These are phyloP conservation scores for Apostasia shenzhenica DNA, from an alignment of 106 monocot genomes.

Conservation along the genomic window DNA sequence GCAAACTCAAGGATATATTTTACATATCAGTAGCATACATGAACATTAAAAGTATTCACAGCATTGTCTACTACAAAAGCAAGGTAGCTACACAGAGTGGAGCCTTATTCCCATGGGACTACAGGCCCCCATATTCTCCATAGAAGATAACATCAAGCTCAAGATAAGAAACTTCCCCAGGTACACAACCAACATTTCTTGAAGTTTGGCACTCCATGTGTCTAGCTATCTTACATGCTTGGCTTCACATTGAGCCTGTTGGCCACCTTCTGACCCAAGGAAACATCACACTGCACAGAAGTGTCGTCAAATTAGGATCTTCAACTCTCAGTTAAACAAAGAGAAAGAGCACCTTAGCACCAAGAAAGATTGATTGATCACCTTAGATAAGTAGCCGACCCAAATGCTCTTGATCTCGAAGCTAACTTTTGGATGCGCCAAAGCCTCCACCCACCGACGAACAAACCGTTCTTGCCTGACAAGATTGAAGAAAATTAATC, in stretches of 20 bases:
- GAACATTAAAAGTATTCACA: no score
- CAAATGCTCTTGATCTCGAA: conserved; percentile 64
- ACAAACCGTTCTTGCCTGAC: conserved; percentile 74
- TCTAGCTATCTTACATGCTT: conserved; percentile 31
- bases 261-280: conserved; percentile 61
- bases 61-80: not conserved
- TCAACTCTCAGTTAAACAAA: not conserved
- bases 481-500: not conserved
- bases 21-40: no score
- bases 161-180: no score
- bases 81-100: not conserved
- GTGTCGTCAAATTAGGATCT: not conserved
- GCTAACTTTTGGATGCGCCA: conserved; percentile 72
- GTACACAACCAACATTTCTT: no score
- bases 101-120: not conserved
- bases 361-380: not conserved
- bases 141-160: no score
- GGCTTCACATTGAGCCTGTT: conserved; percentile 65
- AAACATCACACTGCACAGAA: conserved; percentile 54
- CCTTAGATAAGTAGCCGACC: conserved; percentile 54
- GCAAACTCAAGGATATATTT: no score
- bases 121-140: not conserved
- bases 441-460: conserved; percentile 41
- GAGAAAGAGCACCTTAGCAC: not conserved
- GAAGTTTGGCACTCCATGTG: no score